A percentile compares a stretch with the other conserved stretches of the same genome.
phyloP scores from a whole-genome alignment of 2,329 filamentous ascomycete genomes.

The Calonectria crousiana region DNA sequence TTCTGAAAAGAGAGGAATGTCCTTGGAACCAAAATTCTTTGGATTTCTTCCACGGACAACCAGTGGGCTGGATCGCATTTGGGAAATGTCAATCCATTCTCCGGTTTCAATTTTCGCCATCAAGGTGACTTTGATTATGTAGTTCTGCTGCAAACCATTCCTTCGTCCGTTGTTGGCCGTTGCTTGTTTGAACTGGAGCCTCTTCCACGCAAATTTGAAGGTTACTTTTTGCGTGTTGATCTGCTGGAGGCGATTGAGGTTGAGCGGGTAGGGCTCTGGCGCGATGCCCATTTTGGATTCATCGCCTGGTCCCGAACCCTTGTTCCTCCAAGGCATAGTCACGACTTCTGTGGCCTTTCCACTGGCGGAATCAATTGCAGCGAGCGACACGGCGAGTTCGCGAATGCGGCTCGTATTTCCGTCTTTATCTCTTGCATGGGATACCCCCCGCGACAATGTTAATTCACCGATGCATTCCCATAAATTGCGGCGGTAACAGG shows the following conservation, averaged over 20 bases:
- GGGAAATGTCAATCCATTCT: constrained; percentile 79
- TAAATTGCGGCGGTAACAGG: constrained; percentile 93
- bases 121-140: constrained; percentile 87
- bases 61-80: constrained; percentile 89
- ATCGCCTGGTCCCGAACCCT: constrained; percentile 56
- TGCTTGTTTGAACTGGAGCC: constrained; percentile 94
- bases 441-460: constrained; percentile 77
- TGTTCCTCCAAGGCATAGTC: constrained; percentile 88
- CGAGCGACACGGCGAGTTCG: constrained; percentile 83
- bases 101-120: constrained; percentile 77
- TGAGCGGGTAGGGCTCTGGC: constrained; percentile 67
- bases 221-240: constrained; percentile 84
- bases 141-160: constrained; percentile 96
- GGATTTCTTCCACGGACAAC: constrained; percentile 94
- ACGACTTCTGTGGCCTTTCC: constrained; percentile 94
- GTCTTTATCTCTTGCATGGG: constrained; percentile 80
- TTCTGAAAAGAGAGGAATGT: constrained; percentile 72
- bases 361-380: constrained; percentile 91
- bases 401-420: constrained; percentile 82
- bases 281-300: constrained; percentile 64
- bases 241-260: constrained; percentile 70
- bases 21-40: constrained; percentile 91
- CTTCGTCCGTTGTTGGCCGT: constrained; percentile 95
- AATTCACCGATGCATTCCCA: constrained; percentile 95
- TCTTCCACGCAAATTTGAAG: constrained; percentile 91